These are phyloP conservation scores for Leucaena leucocephala DNA, from an alignment of 306 rosid species.

Conservation along the genomic window DNA sequence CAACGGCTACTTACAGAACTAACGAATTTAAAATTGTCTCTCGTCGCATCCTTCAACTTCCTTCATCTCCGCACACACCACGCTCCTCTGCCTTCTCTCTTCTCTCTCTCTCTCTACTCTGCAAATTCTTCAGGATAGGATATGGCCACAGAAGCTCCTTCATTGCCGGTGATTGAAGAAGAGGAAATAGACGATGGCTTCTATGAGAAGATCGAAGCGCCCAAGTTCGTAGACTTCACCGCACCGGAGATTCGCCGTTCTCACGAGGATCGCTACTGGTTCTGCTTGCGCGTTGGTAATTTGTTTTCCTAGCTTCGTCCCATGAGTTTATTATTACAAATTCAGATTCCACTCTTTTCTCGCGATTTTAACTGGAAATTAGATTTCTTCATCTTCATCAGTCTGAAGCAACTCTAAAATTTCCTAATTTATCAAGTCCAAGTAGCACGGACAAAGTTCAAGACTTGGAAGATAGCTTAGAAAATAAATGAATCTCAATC, in stretches of 20 bases:
- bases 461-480: too few species aligned
- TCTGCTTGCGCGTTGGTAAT: constrained; percentile 82
- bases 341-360: background rate
- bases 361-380: background rate
- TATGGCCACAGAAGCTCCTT: constrained; percentile 43
- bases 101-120: background rate
- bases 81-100: constrained; percentile 36
- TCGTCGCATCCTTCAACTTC: constrained; percentile 7
- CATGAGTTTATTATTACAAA: background rate
- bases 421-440: too few species aligned
- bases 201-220: constrained; percentile 86
- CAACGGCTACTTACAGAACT: constrained; percentile 64
- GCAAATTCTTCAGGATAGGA: background rate
- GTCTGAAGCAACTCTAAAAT: background rate
- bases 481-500: background rate
- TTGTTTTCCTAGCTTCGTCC: background rate
- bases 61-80: constrained; percentile 14
- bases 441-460: too few species aligned
- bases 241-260: constrained; percentile 55
- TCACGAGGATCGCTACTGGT: constrained; percentile 81
- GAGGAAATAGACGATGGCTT: constrained; percentile 62
- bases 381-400: background rate
- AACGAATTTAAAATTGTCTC: constrained; percentile 36
- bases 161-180: constrained; percentile 44
- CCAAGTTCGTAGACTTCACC: constrained; percentile 88